Percentiles rank a stretch among this genome's conserved stretches.
These are phyloP conservation scores for Tagetes erecta DNA, from an alignment of 129 eudicot species.

Conservation along the genomic window DNA sequence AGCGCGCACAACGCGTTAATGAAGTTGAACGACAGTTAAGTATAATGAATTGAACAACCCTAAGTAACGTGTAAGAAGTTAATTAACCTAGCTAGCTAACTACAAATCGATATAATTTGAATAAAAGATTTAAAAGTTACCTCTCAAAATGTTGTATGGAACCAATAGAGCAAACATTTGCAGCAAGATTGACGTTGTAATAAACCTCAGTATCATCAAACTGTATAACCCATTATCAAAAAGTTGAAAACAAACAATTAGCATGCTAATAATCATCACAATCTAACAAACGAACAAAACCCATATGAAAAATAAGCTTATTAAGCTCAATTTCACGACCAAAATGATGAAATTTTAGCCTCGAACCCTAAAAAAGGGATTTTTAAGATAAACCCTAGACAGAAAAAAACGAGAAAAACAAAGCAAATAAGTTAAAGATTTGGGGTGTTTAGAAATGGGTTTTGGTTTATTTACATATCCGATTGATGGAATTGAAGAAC, in stretches of 20 bases:
- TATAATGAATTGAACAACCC: neutral
- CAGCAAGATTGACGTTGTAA: conserved; percentile 20
- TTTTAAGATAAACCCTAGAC: conserved; percentile 41
- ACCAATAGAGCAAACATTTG: conserved; percentile 29
- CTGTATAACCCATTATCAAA: conserved; percentile 16
- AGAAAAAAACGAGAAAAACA: conserved; percentile 15
- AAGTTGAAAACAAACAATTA: conserved; percentile 9
- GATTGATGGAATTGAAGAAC: conserved; percentile 13
- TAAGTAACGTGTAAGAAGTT: neutral
- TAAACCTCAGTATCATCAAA: conserved; percentile 36
- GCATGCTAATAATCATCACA: neutral
- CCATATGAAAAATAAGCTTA: conserved; percentile 29
- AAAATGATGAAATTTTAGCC: conserved; percentile 32
- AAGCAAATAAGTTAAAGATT: conserved; percentile 27
- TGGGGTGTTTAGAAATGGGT: conserved; percentile 26
- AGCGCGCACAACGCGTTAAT: neutral
- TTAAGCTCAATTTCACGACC: conserved; percentile 35
- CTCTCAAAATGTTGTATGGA: conserved; percentile 28
- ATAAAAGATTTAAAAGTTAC: conserved; percentile 28
- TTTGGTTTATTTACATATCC: conserved; percentile 16
- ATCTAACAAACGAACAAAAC: conserved; percentile 24
- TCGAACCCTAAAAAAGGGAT: conserved; percentile 4
- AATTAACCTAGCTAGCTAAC: neutral
- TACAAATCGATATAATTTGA: neutral
- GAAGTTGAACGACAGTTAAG: neutral